Percentiles rank a stretch among this genome's conserved stretches.
Evolutionary conservation across 495 filamentous ascomycete species (phyloP).

Genomic region (Neurospora sp.): DNA sequence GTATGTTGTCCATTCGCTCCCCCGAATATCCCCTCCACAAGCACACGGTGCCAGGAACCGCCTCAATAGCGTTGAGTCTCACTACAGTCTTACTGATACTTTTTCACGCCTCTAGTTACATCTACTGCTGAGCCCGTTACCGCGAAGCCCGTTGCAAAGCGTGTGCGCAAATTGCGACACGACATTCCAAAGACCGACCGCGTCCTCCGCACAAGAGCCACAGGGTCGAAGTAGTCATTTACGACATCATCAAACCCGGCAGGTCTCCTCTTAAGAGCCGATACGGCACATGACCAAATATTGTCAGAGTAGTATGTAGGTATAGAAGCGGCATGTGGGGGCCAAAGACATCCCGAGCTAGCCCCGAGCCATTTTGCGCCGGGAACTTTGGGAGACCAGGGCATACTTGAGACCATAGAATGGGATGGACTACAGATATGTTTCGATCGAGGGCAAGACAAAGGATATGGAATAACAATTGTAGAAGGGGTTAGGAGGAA

Average conservation of each 20-base stretch:
- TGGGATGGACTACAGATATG: background rate
- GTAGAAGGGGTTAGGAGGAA: background rate
- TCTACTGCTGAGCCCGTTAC: background rate
- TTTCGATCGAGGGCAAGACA: background rate
- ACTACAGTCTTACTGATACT: background rate
- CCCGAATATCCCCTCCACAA: no score
- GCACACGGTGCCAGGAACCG: background rate
- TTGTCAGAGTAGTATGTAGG: no score
- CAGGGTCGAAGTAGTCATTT: background rate
- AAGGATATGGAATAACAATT: background rate
- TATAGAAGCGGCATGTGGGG: no score
- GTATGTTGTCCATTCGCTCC: background rate
- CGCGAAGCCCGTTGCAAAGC: background rate
- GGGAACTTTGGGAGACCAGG: background rate
- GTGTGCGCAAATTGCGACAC: background rate
- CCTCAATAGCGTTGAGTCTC: background rate
- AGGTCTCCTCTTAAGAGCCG: no score
- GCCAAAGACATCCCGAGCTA: background rate
- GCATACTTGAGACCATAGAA: background rate
- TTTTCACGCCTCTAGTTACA: background rate
- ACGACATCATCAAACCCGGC: fast-evolving
- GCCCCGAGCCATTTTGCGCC: background rate
- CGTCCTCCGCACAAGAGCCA: background rate
- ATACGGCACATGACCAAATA: no score
- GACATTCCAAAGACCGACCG: background rate